Conservation (phyloP, 2,329 filamentous ascomycete species). For the Neofusicoccum sp. region DNA sequence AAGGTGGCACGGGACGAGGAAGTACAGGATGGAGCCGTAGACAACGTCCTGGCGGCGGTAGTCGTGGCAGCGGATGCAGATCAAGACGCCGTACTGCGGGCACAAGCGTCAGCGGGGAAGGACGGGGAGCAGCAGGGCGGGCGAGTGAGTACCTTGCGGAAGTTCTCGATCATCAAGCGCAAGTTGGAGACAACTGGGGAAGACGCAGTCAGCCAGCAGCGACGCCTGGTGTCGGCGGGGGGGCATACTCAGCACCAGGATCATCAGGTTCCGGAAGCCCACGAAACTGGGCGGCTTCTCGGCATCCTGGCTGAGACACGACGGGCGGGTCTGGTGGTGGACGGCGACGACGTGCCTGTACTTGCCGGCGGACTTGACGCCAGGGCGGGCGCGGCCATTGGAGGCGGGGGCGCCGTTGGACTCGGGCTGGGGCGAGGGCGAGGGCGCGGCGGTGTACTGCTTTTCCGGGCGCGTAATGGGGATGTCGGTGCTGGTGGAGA, state of each 20-base stretch:
- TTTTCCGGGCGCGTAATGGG: slow-evolving; percentile 26
- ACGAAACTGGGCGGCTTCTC: slow-evolving; percentile 75
- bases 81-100: slow-evolving; percentile 82
- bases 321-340: slow-evolving; percentile 69
- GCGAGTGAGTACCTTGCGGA: slow-evolving; percentile 74
- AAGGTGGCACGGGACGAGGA: slow-evolving; percentile 85
- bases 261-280: slow-evolving; percentile 94
- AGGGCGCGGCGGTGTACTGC: slow-evolving; percentile 24
- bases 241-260: slow-evolving; percentile 75
- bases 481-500: slow-evolving; percentile 29
- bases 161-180: slow-evolving; percentile 92
- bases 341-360: slow-evolving; percentile 92
- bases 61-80: slow-evolving; percentile 87
- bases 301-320: slow-evolving; percentile 83
- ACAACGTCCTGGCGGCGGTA: slow-evolving; percentile 75
- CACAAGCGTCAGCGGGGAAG: slow-evolving; percentile 20
- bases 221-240: slow-evolving; percentile 1
- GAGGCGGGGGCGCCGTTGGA: slow-evolving; percentile 19
- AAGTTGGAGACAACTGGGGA: slow-evolving; percentile 81
- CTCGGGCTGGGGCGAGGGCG: slow-evolving; percentile 19
- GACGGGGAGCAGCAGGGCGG: background rate
- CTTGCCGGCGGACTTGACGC: slow-evolving; percentile 47
- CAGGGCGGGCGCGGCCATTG: slow-evolving; percentile 20
- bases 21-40: slow-evolving; percentile 74
- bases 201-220: slow-evolving; percentile 25